Conservation (phyloP, 129 eudicot species). For the Scalesia atractyloides region DNA sequence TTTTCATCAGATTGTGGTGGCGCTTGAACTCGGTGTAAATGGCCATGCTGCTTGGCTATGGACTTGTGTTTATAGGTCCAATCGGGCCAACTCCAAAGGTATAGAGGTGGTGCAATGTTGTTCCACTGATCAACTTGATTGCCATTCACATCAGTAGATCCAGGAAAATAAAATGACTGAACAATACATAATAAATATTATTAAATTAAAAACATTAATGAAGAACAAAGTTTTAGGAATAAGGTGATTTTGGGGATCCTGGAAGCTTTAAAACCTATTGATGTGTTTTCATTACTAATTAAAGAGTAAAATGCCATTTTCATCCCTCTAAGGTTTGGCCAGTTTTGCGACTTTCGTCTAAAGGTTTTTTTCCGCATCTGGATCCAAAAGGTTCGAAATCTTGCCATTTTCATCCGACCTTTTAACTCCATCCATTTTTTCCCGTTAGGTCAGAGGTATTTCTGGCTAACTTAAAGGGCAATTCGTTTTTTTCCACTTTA, state of each 20-base stretch:
- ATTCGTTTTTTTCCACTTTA: too few species aligned
- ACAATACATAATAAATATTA: neutral
- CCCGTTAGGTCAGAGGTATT: too few species aligned
- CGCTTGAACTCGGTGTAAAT: conserved; percentile 25
- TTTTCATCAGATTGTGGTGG: conserved; percentile 9
- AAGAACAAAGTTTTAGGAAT: neutral
- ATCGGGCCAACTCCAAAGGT: conserved; percentile 78
- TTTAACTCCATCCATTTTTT: too few species aligned
- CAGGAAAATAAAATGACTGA: conserved; percentile 92
- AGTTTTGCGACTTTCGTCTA: too few species aligned
- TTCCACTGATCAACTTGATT: conserved; percentile 86
- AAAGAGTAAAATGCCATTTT: too few species aligned
- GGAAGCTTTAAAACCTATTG: too few species aligned
- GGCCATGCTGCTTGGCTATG: conserved; percentile 65
- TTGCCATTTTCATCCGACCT: too few species aligned
- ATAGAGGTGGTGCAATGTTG: conserved; percentile 56
- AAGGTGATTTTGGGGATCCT: neutral
- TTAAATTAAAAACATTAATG: neutral
- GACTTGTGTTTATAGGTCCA: conserved; percentile 61
- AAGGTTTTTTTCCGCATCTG: too few species aligned
- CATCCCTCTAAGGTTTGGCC: too few species aligned
- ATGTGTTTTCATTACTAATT: too few species aligned
- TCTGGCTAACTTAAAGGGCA: too few species aligned
- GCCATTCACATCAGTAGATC: conserved; percentile 70
- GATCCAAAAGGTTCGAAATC: too few species aligned